Evolutionary conservation across 1,284 basidiomycete species (phyloP).

Genomic region (Fomitiporia mediterranea): DNA sequence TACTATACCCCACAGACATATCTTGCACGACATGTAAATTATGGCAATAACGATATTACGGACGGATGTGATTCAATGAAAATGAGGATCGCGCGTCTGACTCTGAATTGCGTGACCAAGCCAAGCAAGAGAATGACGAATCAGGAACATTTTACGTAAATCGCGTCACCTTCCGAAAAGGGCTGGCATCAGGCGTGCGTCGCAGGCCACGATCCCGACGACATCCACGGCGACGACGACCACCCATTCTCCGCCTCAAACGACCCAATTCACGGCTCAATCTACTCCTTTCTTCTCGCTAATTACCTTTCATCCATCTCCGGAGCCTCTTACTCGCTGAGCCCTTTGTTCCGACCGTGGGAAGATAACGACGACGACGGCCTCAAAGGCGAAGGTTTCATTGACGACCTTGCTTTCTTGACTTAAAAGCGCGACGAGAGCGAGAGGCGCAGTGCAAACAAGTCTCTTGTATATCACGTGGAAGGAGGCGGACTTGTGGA

Average conservation of each 20-base stretch:
- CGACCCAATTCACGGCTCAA: constrained; percentile 3
- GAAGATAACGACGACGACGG: constrained; percentile 7
- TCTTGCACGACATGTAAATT: no score
- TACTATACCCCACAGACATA: neutral
- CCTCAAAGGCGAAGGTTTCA: neutral
- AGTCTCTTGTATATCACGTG: constrained; percentile 5
- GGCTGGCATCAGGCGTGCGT: constrained; percentile 1
- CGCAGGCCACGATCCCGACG: constrained; percentile 12
- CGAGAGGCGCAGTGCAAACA: neutral
- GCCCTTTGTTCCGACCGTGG: neutral
- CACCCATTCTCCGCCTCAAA: neutral
- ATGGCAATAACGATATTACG: neutral
- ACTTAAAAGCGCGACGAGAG: neutral
- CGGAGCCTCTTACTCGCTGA: neutral
- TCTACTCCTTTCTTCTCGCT: neutral
- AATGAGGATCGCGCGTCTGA: no score
- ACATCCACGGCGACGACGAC: constrained; percentile 5
- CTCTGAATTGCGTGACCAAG: neutral
- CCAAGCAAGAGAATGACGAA: neutral
- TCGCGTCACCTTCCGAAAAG: neutral
- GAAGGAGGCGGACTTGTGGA: neutral
- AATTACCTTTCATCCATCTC: neutral
- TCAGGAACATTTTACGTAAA: neutral
- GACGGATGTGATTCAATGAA: no score
- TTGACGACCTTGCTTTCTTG: neutral